Base-by-base conservation (phyloP, 2,329 filamentous ascomycete species). In the Xylaria sp. region DNA sequence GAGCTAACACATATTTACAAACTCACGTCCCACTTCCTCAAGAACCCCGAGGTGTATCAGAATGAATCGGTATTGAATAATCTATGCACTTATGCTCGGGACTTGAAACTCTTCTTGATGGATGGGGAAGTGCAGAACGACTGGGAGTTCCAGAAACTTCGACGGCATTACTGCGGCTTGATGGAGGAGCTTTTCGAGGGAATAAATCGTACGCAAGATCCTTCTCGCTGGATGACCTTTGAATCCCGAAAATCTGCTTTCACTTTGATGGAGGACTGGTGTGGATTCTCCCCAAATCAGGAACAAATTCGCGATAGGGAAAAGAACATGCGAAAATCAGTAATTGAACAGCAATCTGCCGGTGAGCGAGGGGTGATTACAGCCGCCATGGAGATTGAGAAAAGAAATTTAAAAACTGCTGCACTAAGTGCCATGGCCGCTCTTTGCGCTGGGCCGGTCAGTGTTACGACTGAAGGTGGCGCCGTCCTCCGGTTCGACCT, bases 231-330 rank as follows among this genome's bases (percentile, higher is more conserved):
- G 95, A 96, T 99, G 89, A 94, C 96, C 0, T 99, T 99, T 76
- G 96, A 99, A 79, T 93, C 94, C 13, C 87, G 97, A 48, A 97
- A 98, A 78, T 98, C 96, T 5, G 92, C 95, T 0, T 99, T 99
- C 77, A 91, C 94, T 0, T 83, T 99, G 57, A 98, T 99, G 94
- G 96, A 99, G 80, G 95, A 98, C 72, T 99, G 97, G 97, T 99
- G 96, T 78, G 96, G 96, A 2, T 98, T 97, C 79, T 97, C 94
- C 8, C 93, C 94, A 0, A 97, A 98, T 72, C 93, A 97, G 78
- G 85, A 83, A 16, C 92, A 97, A 72, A 92, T 97, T 48, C 88
- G 91, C 5, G 90, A 91, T 66, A 87, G 93, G 69, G 94, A 98
- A 80, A 92, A 97, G 70, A 92, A 88, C 42, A 97, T 98, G 91